phyloP scores from a whole-genome alignment of 176 grass and related monocot genomes.

The Lolium rigidum region DNA sequence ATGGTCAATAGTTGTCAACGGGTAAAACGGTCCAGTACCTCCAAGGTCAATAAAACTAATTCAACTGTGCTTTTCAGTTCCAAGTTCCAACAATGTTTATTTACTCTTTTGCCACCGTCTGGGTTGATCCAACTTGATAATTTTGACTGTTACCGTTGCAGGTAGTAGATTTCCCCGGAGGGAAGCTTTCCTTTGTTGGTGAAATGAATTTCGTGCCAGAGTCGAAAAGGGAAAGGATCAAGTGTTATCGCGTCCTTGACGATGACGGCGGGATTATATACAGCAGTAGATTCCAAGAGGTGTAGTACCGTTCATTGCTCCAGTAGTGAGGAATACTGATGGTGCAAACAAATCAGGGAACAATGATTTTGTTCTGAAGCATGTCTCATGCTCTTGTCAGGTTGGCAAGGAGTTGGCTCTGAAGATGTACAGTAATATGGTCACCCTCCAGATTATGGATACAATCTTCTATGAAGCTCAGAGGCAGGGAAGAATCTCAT shows the following conservation, averaged over 20 bases:
- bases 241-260: constrained; percentile 86
- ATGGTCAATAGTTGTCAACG: neutral
- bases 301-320: constrained; percentile 5
- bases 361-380: constrained; percentile 10
- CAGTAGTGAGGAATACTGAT: too few relatives aligned
- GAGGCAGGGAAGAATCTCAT: constrained; percentile 97
- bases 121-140: too few relatives aligned
- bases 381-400: constrained; percentile 49
- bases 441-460: constrained; percentile 92
- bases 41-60: neutral
- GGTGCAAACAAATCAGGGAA: too few relatives aligned
- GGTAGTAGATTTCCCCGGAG: constrained; percentile 87
- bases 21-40: neutral
- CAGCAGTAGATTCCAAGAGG: constrained; percentile 73
- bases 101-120: too few relatives aligned
- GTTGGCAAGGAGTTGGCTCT: constrained; percentile 80
- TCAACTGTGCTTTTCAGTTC: too few relatives aligned
- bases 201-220: constrained; percentile 85
- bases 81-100: too few relatives aligned
- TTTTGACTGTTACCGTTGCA: constrained; percentile 25
- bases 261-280: constrained; percentile 62
- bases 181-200: constrained; percentile 78
- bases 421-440: constrained; percentile 90
- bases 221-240: constrained; percentile 71
- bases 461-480: constrained; percentile 96